Conservation (phyloP, 2,329 filamentous ascomycete genomes). For the Fusarium sp. region DNA sequence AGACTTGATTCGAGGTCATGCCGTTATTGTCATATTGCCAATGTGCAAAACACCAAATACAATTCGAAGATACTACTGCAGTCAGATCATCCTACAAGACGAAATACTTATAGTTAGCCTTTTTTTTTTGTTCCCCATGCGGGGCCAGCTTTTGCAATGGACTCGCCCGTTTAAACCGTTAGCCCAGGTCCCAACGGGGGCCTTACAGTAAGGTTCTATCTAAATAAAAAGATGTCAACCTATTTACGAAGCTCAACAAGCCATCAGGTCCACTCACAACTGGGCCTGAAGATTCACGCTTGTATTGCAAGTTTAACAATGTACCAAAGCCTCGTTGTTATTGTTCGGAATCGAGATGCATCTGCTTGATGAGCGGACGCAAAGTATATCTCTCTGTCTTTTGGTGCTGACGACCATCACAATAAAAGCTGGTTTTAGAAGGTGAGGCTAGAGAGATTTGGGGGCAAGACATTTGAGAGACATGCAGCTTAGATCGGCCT, state of each 20-base stretch:
- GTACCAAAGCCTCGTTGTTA: neutral
- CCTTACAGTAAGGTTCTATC: neutral
- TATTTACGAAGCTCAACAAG: neutral
- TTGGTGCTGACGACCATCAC: constrained; percentile 27
- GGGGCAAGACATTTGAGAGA: constrained; percentile 45
- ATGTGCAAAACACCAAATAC: constrained; percentile 6
- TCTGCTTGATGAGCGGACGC: neutral
- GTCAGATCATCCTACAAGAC: constrained; percentile 34
- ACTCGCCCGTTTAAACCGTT: constrained; percentile 13
- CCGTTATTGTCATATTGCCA: constrained; percentile 12
- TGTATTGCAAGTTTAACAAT: neutral
- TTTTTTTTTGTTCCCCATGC: constrained; percentile 15
- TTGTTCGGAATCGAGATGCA: neutral
- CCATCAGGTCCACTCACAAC: constrained; percentile 16
- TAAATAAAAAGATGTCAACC: constrained; percentile 6
- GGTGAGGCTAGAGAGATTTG: constrained; percentile 24
- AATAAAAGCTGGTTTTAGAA: constrained; percentile 8
- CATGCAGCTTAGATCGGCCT: constrained; percentile 50
- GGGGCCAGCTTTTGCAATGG: constrained; percentile 17
- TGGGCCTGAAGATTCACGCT: constrained; percentile 13
- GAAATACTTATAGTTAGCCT: constrained; percentile 17
- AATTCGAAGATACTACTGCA: constrained; percentile 9
- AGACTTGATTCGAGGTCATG: constrained; percentile 32
- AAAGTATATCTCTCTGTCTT: neutral
- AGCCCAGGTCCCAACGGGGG: constrained; percentile 2